Conservation (phyloP, 2,329 filamentous ascomycete genomes). For the Stagonosporopsis cucurbitacearum region DNA sequence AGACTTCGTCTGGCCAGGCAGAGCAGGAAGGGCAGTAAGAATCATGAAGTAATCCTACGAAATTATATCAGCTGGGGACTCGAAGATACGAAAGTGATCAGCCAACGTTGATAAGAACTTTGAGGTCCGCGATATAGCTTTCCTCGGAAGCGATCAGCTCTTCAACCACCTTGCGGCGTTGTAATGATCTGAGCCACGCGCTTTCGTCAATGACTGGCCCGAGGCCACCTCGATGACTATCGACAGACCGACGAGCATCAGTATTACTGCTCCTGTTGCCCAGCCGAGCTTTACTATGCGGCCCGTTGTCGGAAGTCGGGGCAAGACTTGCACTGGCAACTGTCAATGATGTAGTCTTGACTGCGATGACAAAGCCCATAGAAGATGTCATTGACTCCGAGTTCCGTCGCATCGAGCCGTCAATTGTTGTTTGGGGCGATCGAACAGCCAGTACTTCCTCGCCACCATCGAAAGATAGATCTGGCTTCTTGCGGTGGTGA, state of each 20-base stretch:
- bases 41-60: slow-evolving; percentile 59
- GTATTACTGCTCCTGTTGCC: slow-evolving; percentile 66
- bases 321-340: slow-evolving; percentile 74
- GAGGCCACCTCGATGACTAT: slow-evolving; percentile 58
- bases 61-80: neutral
- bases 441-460: slow-evolving; percentile 20
- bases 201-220: slow-evolving; percentile 67
- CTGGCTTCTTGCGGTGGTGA: slow-evolving; percentile 46
- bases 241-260: slow-evolving; percentile 66
- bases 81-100: no score
- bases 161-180: slow-evolving; percentile 79
- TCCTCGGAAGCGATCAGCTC: slow-evolving; percentile 88
- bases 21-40: slow-evolving; percentile 71
- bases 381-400: slow-evolving; percentile 72
- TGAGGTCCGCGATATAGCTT: slow-evolving; percentile 85
- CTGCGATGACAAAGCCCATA: slow-evolving; percentile 77
- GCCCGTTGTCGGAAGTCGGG: slow-evolving; percentile 64
- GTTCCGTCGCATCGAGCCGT: slow-evolving; percentile 45
- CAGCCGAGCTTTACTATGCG: slow-evolving; percentile 65
- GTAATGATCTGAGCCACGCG: slow-evolving; percentile 73
- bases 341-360: slow-evolving; percentile 83
- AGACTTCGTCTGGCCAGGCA: slow-evolving; percentile 69
- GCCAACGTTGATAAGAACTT: slow-evolving; percentile 82
- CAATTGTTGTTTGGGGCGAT: slow-evolving; percentile 13
- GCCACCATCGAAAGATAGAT: slow-evolving; percentile 45